Evolutionary conservation across 2,329 filamentous ascomycete species (phyloP).

Genomic region (Beauveria caledonica): DNA sequence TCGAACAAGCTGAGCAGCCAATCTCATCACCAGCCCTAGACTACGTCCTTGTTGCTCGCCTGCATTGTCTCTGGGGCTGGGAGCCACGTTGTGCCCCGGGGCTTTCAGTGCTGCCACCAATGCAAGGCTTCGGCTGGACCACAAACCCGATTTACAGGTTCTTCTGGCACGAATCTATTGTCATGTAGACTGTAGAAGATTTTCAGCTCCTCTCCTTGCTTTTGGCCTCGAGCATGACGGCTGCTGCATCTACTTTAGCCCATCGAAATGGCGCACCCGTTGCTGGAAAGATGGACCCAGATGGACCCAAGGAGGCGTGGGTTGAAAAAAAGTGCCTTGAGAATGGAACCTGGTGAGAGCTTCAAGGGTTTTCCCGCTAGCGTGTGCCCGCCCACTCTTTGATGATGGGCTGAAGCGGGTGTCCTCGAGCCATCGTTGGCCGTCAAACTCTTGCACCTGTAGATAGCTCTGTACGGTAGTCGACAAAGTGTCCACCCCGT

Average conservation of each 20-base stretch:
- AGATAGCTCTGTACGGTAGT: too few relatives aligned
- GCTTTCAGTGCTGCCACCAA: background rate
- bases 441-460: background rate
- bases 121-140: background rate
- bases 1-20: background rate
- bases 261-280: too few relatives aligned
- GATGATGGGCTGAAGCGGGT: background rate
- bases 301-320: too few relatives aligned
- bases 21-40: background rate
- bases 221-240: too few relatives aligned
- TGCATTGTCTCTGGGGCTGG: background rate
- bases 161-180: background rate
- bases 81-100: background rate
- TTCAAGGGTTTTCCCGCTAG: constrained; percentile 9
- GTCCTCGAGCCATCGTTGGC: background rate
- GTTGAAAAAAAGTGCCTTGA: too few relatives aligned
- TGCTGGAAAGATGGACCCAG: too few relatives aligned
- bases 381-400: background rate
- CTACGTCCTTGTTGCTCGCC: background rate
- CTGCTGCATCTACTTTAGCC: too few relatives aligned
- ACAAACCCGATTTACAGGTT: background rate
- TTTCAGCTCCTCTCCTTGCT: background rate
- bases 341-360: constrained; percentile 1
- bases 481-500: background rate
- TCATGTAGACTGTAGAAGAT: background rate